These are phyloP conservation scores for Euptelea pleiosperma DNA, from an alignment of 164 flowering plant genomes.

Conservation along the genomic window DNA sequence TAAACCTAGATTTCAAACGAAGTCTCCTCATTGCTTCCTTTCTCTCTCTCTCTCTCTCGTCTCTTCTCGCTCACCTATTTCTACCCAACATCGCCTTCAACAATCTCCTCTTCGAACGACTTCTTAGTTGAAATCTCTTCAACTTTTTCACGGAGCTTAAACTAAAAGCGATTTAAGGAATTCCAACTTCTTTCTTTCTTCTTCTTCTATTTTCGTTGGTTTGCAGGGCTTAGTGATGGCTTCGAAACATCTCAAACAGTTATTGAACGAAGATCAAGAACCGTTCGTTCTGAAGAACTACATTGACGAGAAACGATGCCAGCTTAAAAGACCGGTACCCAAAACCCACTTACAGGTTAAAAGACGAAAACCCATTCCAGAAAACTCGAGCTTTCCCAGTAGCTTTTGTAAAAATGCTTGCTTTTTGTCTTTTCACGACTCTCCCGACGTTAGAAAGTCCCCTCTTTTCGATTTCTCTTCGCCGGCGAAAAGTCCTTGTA, in stretches of 20 bases:
- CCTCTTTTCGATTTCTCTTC: conserved; percentile 45
- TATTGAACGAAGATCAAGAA: conserved; percentile 77
- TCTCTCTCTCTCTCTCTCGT: neutral
- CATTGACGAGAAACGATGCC: conserved; percentile 47
- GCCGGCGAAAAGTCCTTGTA: conserved; percentile 40
- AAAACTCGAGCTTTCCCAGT: conserved; percentile 16
- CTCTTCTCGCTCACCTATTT: neutral
- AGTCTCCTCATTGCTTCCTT: conserved; percentile 7
- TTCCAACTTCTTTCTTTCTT: neutral
- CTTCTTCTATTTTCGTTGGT: too few relatives aligned
- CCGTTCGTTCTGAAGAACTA: conserved; percentile 68
- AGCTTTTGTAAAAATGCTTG: conserved; percentile 52
- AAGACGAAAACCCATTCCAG: conserved; percentile 40
- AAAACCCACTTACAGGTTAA: conserved; percentile 30
- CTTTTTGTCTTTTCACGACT: conserved; percentile 40
- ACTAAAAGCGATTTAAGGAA: neutral
- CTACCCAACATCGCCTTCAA: neutral
- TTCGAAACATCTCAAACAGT: conserved; percentile 55
- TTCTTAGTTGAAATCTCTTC: neutral
- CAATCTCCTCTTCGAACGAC: neutral
- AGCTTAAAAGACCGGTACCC: conserved; percentile 25
- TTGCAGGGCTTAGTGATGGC: conserved; percentile 27
- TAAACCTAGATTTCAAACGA: conserved; percentile 6
- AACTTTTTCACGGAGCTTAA: neutral
- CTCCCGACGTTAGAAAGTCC: conserved; percentile 49